phyloP scores from a whole-genome alignment of 2,329 filamentous ascomycete genomes.

The Phyllosticta citrichinensis region DNA sequence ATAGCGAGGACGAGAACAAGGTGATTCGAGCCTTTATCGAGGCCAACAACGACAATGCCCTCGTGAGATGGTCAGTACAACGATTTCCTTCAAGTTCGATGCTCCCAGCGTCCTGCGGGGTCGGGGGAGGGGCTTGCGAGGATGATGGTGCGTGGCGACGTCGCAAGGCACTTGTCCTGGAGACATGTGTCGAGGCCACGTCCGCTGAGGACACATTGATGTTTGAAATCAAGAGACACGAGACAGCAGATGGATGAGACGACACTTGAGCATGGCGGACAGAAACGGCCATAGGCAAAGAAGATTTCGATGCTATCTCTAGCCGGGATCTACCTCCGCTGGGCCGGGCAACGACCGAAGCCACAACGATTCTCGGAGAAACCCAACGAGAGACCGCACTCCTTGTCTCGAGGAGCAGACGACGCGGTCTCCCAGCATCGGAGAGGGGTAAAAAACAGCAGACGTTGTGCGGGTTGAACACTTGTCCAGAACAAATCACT shows the following conservation, averaged over 20 bases:
- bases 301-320: background rate
- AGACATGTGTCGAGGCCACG: background rate
- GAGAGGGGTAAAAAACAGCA: background rate
- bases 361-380: background rate
- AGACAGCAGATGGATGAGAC: background rate
- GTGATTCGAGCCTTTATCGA: slow-evolving; percentile 57
- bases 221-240: too few species aligned
- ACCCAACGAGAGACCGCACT: background rate
- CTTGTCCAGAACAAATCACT: background rate
- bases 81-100: background rate
- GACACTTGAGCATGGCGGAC: background rate
- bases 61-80: slow-evolving; percentile 70
- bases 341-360: background rate
- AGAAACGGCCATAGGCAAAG: background rate
- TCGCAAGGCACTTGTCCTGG: background rate
- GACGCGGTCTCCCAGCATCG: background rate
- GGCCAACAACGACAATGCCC: slow-evolving; percentile 60
- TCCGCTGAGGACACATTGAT: background rate
- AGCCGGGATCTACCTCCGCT: background rate
- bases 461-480: too few species aligned
- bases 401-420: background rate
- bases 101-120: background rate
- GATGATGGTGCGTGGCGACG: background rate
- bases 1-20: slow-evolving; percentile 45
- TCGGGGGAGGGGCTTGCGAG: background rate